Base-by-base conservation (phyloP, 192 early-diverging fungal species). In the Diversispora eburnea region DNA sequence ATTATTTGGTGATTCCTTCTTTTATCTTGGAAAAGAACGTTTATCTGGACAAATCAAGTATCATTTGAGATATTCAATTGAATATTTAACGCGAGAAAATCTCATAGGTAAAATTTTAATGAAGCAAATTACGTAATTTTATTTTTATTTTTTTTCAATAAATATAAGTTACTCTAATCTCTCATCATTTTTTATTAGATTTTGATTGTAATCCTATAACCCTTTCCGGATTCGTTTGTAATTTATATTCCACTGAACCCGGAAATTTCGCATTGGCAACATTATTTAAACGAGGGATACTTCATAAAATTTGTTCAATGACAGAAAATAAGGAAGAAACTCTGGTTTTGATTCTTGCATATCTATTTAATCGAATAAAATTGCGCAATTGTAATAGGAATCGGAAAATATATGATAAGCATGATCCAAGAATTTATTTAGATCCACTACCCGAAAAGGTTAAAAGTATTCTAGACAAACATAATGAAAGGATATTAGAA, bases 31-130 rank as follows among this genome's bases (percentile, higher is more conserved):
- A 59, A 45, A 64, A 19, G 63, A 80, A 69, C 51, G 65, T 73
- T 59, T 76, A n/a, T 66, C 73, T 13, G 70, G 49, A 45, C 78
- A 83, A 67, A 75, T 83, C 58, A 67, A 68, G 42, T 76, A 83
- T 60, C 77, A 83, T 51, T 62, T 83, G 25, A 57, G 77, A n/a
- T 83, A 80, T 66, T 82, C 82, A 5, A 76, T 83, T 20, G 81
- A 83, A 48, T 84, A 84, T 66, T 55, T 84, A 42, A 62, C 39
- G 19, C 45, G 75, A 25, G 63, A 55, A 25, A 79, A 68, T 61
- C 25, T 33, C 25, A 33, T 33, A 33, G 25, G 25, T 33, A 33
- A 33, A 33, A 33, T 33, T 33, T 33, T 2, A 33, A 33, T 33
- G 25, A 33, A 33, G 25, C 25, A 33, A 33, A 33, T 33, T 33